Base-by-base conservation (phyloP, 78 protist species). In the Speleostelium caveatum region DNA sequence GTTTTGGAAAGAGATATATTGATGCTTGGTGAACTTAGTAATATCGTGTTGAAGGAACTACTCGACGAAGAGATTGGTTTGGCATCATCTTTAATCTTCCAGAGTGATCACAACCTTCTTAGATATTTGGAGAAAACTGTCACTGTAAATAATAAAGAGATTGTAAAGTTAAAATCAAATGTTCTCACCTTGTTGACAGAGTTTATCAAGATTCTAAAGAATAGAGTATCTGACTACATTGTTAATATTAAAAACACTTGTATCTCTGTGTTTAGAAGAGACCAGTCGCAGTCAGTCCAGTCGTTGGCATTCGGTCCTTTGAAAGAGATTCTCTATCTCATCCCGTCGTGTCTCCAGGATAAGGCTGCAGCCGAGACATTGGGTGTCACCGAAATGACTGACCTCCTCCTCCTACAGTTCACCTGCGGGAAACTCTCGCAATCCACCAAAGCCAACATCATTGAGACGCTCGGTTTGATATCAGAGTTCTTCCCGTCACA, bases 351-450 rank as follows among this genome's bases (percentile, higher is more conserved):
- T n/a, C n/a, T n/a, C n/a, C n/a, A n/a, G n/a, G n/a, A n/a, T n/a
- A 53, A 61, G 45, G 21, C 66, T 16, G 53, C n/a, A 2, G 59
- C 79, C 4, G 91, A 83, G 35, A 10, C 39, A 2, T 69, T 83
- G 28, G 91, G 91, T 38, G 91, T 69, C 1, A 5, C 33, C 2
- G 91, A 83, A 3, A 83, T 83, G 91, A 32, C 79, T 17, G 78
- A 83, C 8, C 39, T 69, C 45, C 69, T 83, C 21, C 35, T 83
- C 30, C 8, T 69, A 12, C 91, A 83, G 33, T 83, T 83, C 39
- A 71, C 91, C 10, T 83, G 91, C 79, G 95, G 95, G 3, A 78
- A 91, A 42, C 7, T 85, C 1, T 19, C 72, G 30, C 95, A 91
- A 69, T 76, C 95, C 0, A 83, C 72, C 30, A 61, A 74, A 59